phyloP scores from a whole-genome alignment of 495 filamentous ascomycete genomes.

The Aspergillus campestris region DNA sequence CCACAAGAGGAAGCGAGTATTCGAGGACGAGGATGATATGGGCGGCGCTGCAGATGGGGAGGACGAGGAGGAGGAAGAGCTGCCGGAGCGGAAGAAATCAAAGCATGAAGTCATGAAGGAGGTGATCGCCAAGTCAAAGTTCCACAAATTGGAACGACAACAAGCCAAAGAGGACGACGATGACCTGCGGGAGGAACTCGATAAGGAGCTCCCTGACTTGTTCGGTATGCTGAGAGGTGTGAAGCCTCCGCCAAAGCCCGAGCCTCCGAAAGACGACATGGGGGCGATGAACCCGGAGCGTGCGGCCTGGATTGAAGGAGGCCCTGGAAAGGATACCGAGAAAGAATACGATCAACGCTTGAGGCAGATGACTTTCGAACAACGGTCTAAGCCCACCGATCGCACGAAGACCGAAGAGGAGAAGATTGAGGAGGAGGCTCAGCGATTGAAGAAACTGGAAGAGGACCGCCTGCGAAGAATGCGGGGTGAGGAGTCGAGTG shows the following conservation, averaged over 20 bases:
- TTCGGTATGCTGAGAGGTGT: constrained; percentile 58
- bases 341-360: constrained; percentile 79
- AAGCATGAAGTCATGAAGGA: constrained; percentile 96
- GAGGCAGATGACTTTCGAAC: constrained; percentile 72
- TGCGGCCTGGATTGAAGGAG: constrained; percentile 49
- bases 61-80: constrained; percentile 37
- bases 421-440: constrained; percentile 63
- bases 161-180: constrained; percentile 90
- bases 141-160: constrained; percentile 88
- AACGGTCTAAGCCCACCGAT: constrained; percentile 73
- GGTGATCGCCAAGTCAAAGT: constrained; percentile 93
- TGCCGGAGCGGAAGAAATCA: constrained; percentile 75
- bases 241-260: constrained; percentile 32
- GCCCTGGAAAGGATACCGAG: constrained; percentile 55
- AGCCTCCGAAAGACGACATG: constrained; percentile 32
- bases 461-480: constrained; percentile 52
- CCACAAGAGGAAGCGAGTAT: constrained; percentile 52
- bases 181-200: constrained; percentile 72
- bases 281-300: constrained; percentile 53
- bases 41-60: constrained; percentile 35
- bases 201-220: constrained; percentile 71
- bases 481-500: constrained; percentile 33
- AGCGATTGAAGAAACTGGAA: constrained; percentile 69
- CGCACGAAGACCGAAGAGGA: constrained; percentile 90
- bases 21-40: constrained; percentile 24